Base-by-base conservation (phyloP, 2,329 filamentous ascomycete species). In the Paraphaeosphaeria minitans region DNA sequence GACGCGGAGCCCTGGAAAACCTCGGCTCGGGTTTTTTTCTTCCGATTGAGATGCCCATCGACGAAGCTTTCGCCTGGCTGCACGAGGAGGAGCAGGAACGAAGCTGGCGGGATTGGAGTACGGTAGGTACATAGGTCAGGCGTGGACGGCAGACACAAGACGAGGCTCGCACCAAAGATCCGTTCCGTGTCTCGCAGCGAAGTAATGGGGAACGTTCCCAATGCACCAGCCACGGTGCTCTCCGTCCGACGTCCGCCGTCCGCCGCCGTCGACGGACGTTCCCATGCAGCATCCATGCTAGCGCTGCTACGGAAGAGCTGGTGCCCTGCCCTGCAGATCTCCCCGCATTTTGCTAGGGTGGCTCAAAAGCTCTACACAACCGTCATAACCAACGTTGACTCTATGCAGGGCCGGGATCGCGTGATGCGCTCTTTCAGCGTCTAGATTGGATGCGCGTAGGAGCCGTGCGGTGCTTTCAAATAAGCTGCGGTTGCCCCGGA, bases 281-380 rank as follows among this genome's bases (percentile, higher is more conserved):
- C 21, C 5, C 16, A 24, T 45, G 39, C 39, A 24, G 24, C 41
- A 33, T 33, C 51, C 50, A 45, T 33, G 39, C 52, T 55, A 55
- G 52, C 52, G 52, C 42, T 37, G 19, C 24, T 21, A 16, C 19
- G 2, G 24, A 21, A 5, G 31, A 16, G 22, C 22, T 6, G 21
- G 48, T n/a, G n/a, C n/a, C n/a, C n/a, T 19, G 43, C 13, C 24
- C 31, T 41, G 52, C 52, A 27, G 52, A 55, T 55, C 42, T 37
- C 52, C 52, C 52, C 52, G 52, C 52, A 39, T 24, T 47, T 13
- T 31, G 19, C 31, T 39, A 22, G 14, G 21, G n/a, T 42, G 7
- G 22, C 13, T 19, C 37, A 7, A 41, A 41, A 29, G 21, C 27
- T 41, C 35, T 52, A 29, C 49, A 19, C 13, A 50, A 50, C 21